Evolutionary conservation across 148 eudicot species (phyloP).

Genomic region (Spergularia marina): DNA sequence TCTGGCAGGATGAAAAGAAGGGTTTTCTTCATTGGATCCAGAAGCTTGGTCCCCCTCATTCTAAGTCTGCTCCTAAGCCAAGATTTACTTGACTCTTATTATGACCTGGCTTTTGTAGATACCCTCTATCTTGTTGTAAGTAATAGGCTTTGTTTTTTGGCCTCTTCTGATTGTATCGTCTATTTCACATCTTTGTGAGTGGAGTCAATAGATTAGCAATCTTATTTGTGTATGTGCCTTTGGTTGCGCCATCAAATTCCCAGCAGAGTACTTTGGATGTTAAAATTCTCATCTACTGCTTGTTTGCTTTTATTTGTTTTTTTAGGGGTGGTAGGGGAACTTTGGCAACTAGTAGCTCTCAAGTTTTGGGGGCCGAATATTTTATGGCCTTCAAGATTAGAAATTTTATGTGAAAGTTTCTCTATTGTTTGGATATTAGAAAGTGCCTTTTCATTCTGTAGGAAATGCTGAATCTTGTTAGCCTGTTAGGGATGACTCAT

Average conservation of each 20-base stretch:
- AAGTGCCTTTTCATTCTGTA: not conserved
- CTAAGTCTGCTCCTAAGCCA: slow-evolving; percentile 44
- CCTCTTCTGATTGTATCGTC: slow-evolving; percentile 20
- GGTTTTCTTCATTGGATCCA: slow-evolving; percentile 73
- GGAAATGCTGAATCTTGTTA: not conserved
- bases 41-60: slow-evolving; percentile 49
- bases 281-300: not conserved
- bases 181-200: slow-evolving; percentile 27
- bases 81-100: slow-evolving; percentile 39
- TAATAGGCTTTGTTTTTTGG: slow-evolving; percentile 26
- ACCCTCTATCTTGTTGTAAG: slow-evolving; percentile 29
- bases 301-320: not conserved
- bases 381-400: not conserved
- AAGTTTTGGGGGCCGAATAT: slow-evolving; percentile 2
- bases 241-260: slow-evolving; percentile 15
- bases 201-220: slow-evolving; percentile 20
- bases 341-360: not conserved
- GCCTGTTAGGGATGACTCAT: not conserved
- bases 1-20: slow-evolving; percentile 67
- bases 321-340: too few relatives aligned
- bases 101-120: slow-evolving; percentile 24
- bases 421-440: not conserved
- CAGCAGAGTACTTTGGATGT: slow-evolving; percentile 8
- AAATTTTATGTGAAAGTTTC: not conserved
- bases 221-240: slow-evolving; percentile 17